phyloP scores from a whole-genome alignment of 192 early-diverging fungal species.

The Ambispora gerdemannii region DNA sequence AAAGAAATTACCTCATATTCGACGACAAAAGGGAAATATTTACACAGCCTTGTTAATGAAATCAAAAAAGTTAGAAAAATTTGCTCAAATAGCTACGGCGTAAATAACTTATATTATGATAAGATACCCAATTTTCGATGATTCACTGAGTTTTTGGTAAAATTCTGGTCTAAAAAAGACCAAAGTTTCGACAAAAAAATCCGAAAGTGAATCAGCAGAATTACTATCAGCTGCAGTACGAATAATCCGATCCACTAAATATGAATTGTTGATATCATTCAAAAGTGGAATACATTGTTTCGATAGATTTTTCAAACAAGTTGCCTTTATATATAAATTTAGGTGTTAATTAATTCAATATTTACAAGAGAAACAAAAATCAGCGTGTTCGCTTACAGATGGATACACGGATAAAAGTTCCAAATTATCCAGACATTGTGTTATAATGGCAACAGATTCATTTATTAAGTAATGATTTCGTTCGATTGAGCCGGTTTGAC shows the following conservation, averaged over 20 bases:
- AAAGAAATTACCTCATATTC: conserved; percentile 17
- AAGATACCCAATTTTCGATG: conserved; percentile 6
- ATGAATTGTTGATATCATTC: neutral
- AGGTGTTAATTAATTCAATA: neutral
- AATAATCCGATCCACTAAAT: conserved; percentile 12
- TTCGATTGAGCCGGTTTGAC: conserved; percentile 1
- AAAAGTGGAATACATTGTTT: conserved; percentile 17
- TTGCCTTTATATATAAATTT: neutral
- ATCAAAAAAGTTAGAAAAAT: no score
- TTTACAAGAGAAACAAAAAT: neutral
- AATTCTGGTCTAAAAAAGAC: neutral
- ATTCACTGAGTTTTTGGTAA: conserved; percentile 2
- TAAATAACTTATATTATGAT: neutral
- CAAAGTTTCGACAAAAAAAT: conserved; percentile 15
- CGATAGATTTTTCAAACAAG: conserved; percentile 15
- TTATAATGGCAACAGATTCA: conserved; percentile 4
- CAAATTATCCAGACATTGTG: conserved; percentile 12
- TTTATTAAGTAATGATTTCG: neutral
- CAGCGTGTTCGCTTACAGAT: neutral
- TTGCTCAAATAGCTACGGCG: neutral
- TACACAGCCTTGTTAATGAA: neutral
- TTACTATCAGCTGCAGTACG: neutral
- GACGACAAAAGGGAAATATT: neutral
- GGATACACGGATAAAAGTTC: neutral
- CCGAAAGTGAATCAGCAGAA: neutral